Evolutionary conservation across 2,329 filamentous ascomycete species (phyloP), one percentile per base, ranked within the genome.

Genomic region (Lecanoromycetidae sp.): DNA sequence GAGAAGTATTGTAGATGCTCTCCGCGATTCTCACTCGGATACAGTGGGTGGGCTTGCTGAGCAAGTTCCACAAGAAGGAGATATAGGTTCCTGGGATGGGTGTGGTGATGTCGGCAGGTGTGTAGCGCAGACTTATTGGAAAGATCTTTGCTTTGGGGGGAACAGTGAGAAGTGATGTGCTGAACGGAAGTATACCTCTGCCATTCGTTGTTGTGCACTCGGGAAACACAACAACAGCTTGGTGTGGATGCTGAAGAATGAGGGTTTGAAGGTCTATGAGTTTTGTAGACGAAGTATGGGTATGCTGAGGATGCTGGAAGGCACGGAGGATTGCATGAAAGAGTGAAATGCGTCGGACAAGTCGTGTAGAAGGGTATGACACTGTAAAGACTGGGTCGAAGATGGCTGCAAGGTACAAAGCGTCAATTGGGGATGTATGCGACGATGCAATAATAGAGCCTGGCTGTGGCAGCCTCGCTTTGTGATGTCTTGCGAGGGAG

Each of bases 151-250:
- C 80, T 45, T 75, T 71, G 5, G 76, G 62, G 0, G 81, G 77
- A 0, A 77, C 77, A 13, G 79, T 75, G 2, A 91, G 69, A 1
- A 98, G 71, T 42, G 80, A 82, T 0, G 84, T 86, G 51, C 83
- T 86, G 46, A 94, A 77, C 1, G 87, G 84, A 10, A 98, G 67
- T 52, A 96, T 88, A 4, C 83, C 91, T 56, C 85, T 82, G 52
- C 90, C 90, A 60, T 98, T 98, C 36, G 87, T 94, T 1, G 91
- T 94, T 4, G 84, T 91, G 65, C 84, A 90, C 67, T 98, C 91
- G 10, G 91, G 90, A 62, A 96, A 95, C 1, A 94, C 79, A 52
- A 82, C 87, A 52, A 96, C 76, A 50, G 86, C 77, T 37, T 87
- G 79, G 48, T 76, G 72, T 0, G 87, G 87, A 60, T 93, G 76